A percentile compares a stretch with the other conserved stretches of the same genome.
phyloP scores from a whole-genome alignment of 768 basidiomycete genomes.

The Udeniomyces megalosporus region DNA sequence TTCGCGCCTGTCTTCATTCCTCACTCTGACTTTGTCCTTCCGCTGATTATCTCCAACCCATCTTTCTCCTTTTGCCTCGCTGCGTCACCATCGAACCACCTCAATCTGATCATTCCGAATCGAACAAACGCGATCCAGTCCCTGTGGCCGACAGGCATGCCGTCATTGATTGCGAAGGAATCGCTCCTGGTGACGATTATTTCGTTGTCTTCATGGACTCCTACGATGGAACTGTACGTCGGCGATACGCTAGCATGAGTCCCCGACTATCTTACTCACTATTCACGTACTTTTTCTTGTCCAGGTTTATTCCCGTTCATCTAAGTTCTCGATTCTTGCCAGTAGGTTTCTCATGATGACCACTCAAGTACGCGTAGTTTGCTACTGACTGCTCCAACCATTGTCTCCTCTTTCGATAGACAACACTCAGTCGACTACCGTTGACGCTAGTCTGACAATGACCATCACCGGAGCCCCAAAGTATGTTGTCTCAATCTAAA shows the following conservation, averaged over 20 bases:
- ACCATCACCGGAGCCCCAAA: slow-evolving; percentile 15
- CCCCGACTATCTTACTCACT: neutral
- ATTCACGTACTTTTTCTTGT: neutral
- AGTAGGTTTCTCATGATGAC: neutral
- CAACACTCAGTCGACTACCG: slow-evolving; percentile 10
- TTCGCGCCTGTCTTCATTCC: neutral
- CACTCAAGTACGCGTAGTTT: neutral
- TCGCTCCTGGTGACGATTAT: slow-evolving; percentile 16
- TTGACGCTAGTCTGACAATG: slow-evolving; percentile 8
- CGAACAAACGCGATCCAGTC: no score
- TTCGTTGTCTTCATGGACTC: slow-evolving; percentile 15
- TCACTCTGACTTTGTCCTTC: neutral
- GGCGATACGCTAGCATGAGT: no score
- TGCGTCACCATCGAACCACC: no score
- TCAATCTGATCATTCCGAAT: no score
- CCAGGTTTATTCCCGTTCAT: slow-evolving; percentile 9
- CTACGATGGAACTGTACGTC: slow-evolving; percentile 12
- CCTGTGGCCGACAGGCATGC: slow-evolving; percentile 1
- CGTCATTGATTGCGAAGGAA: slow-evolving; percentile 8
- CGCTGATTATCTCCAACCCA: neutral
- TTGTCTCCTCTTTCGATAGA: neutral
- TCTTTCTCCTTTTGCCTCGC: no score
- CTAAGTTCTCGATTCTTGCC: slow-evolving; percentile 13
- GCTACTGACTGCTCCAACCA: neutral
- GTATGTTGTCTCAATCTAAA: no score